These are phyloP conservation scores for Microbotryum lychnidis-dioicae DNA, from an alignment of 1,284 basidiomycete species.

Conservation along the genomic window DNA sequence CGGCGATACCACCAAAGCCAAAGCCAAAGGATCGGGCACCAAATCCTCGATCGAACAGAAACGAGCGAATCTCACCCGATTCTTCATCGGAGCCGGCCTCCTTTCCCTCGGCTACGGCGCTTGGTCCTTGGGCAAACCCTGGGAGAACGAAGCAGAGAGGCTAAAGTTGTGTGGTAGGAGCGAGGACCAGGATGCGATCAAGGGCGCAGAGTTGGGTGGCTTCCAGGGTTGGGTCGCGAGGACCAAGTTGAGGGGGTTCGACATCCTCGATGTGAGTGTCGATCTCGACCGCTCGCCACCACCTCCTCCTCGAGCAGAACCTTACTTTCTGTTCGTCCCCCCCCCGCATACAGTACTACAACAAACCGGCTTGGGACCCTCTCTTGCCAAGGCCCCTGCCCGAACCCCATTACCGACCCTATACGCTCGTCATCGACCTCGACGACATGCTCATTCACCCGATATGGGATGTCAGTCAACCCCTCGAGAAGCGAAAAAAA, in stretches of 20 bases:
- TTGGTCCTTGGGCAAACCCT: slow-evolving; percentile 38
- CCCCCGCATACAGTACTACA: slow-evolving; percentile 58
- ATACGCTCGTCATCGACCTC: slow-evolving; percentile 82
- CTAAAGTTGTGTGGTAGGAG: slow-evolving; percentile 23
- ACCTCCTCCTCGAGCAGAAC: no score
- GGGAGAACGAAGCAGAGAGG: slow-evolving; percentile 38
- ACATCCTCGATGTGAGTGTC: slow-evolving; percentile 35
- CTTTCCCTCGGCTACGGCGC: slow-evolving; percentile 30
- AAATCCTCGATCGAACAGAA: slow-evolving; percentile 40
- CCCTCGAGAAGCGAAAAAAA: no score
- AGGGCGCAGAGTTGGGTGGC: slow-evolving; percentile 18
- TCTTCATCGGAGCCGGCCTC: slow-evolving; percentile 29
- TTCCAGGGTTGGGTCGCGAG: slow-evolving; percentile 21
- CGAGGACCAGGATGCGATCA: slow-evolving; percentile 28
- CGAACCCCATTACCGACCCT: slow-evolving; percentile 75
- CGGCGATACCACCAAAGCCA: slow-evolving; percentile 36
- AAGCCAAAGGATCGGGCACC: slow-evolving; percentile 33
- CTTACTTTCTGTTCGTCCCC: no score
- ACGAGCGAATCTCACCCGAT: slow-evolving; percentile 33
- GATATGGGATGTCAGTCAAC: slow-evolving; percentile 76
- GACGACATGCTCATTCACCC: slow-evolving; percentile 88
- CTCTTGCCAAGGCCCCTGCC: slow-evolving; percentile 83
- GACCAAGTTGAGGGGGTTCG: slow-evolving; percentile 29
- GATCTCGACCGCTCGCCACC: neutral
- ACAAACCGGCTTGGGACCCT: slow-evolving; percentile 84